phyloP scores from a whole-genome alignment of 2,329 filamentous ascomycete genomes.

The Tolypocladium sp. region DNA sequence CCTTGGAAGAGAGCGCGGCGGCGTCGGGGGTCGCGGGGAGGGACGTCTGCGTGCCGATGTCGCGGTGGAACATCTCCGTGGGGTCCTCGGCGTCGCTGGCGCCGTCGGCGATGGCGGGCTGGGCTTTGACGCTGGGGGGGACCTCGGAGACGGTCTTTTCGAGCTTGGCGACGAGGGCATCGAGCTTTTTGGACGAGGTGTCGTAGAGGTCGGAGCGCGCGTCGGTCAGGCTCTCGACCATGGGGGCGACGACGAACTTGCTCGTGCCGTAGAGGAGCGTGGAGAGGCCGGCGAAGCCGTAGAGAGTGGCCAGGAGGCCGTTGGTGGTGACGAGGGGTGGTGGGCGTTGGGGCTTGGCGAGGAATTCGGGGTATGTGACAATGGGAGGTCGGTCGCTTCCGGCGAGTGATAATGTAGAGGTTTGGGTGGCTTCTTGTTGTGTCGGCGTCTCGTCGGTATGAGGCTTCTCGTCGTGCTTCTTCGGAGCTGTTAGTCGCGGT shows the following conservation, averaged over 20 bases:
- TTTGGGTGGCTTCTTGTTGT: slow-evolving; percentile 6
- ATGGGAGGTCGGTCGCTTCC: slow-evolving; percentile 45
- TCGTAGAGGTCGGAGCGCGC: slow-evolving; percentile 44
- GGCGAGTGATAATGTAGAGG: slow-evolving; percentile 13
- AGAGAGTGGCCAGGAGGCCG: slow-evolving; percentile 49
- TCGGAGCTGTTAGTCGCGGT: not conserved
- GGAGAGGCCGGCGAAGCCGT: slow-evolving; percentile 48
- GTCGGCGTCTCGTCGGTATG: slow-evolving; percentile 1
- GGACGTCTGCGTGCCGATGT: slow-evolving; percentile 71
- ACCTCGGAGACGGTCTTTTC: slow-evolving; percentile 52
- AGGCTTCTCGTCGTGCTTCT: not conserved
- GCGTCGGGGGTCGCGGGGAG: slow-evolving; percentile 11
- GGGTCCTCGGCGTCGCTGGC: slow-evolving; percentile 50
- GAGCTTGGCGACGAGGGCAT: slow-evolving; percentile 38
- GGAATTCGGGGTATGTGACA: slow-evolving; percentile 63
- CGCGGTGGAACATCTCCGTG: slow-evolving; percentile 72
- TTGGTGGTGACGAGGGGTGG: slow-evolving; percentile 54
- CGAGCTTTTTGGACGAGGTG: slow-evolving; percentile 35
- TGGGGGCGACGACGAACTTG: slow-evolving; percentile 58
- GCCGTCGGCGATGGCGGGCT: slow-evolving; percentile 16
- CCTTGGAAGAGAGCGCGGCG: not conserved
- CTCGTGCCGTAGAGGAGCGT: slow-evolving; percentile 61
- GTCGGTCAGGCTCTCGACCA: slow-evolving; percentile 42
- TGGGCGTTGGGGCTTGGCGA: slow-evolving; percentile 44
- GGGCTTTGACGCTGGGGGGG: slow-evolving; percentile 25